Conservation (phyloP, 129 eudicot genomes). For the Erigeron canadensis region DNA sequence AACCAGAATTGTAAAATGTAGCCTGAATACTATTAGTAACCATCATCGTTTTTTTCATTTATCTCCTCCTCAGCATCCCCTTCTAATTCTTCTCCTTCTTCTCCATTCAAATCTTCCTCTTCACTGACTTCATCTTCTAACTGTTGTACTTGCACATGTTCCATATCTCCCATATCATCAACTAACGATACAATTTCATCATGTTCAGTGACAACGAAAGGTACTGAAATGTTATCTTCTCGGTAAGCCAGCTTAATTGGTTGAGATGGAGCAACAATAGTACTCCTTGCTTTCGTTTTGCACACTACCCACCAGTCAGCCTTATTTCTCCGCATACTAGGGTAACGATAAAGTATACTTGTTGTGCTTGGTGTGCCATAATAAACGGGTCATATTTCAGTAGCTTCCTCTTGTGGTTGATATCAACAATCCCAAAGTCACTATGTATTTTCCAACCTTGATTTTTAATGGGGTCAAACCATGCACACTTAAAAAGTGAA, state of each 20-base stretch:
- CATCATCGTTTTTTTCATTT: too few species aligned
- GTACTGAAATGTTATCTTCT: neutral
- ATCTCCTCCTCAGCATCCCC: neutral
- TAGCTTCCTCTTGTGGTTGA: constrained; percentile 12
- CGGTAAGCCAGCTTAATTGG: neutral
- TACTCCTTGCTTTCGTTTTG: constrained; percentile 12
- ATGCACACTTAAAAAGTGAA: constrained; percentile 10
- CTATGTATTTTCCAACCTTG: constrained; percentile 11
- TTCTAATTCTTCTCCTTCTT: too few species aligned
- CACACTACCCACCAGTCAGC: constrained; percentile 16
- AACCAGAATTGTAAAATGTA: too few species aligned
- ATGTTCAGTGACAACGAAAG: constrained; percentile 3
- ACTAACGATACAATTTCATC: neutral
- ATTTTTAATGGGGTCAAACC: constrained; percentile 14
- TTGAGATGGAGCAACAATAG: constrained; percentile 8
- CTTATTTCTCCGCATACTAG: neutral
- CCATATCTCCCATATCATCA: neutral
- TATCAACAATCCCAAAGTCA: constrained; percentile 1
- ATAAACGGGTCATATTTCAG: constrained; percentile 8
- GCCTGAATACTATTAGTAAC: too few species aligned
- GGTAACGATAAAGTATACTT: constrained; percentile 5
- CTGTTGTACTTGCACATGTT: neutral
- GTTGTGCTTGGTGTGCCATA: constrained; percentile 11
- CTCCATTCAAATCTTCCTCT: too few species aligned
- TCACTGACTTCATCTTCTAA: too few species aligned